Evolutionary conservation across 352 stramenopile genomes (phyloP).

Genomic region (Blastocystis sp.): DNA sequence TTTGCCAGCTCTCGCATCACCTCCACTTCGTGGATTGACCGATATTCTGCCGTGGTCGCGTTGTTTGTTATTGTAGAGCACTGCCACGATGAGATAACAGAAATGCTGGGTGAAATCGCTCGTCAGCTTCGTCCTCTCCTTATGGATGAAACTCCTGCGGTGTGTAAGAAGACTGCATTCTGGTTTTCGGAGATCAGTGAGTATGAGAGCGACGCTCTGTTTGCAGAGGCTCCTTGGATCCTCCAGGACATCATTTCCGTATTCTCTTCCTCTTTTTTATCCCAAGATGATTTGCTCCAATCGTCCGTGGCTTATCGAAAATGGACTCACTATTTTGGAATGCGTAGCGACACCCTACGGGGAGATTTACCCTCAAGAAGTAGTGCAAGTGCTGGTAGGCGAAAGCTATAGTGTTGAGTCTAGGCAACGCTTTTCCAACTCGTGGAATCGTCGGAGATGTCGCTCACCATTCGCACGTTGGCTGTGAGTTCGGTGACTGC

Average conservation of each 20-base stretch:
- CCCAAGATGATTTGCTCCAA: slow-evolving; percentile 6
- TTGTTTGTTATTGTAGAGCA: slow-evolving; percentile 39
- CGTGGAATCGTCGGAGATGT: neutral
- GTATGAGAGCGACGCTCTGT: neutral
- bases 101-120: neutral
- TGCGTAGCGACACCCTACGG: neutral
- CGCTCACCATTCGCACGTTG: neutral
- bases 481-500: neutral
- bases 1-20: neutral
- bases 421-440: neutral
- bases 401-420: too few relatives aligned
- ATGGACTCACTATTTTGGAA: slow-evolving; percentile 20
- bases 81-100: neutral
- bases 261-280: too few relatives aligned
- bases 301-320: neutral
- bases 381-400: slow-evolving; percentile 20
- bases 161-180: slow-evolving; percentile 1
- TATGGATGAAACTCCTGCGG: neutral
- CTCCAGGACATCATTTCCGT: neutral
- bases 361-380: neutral
- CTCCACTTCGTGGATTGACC: neutral
- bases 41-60: neutral
- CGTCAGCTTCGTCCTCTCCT: neutral
- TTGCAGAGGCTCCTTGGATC: neutral
- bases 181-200: slow-evolving; percentile 40